Base-by-base conservation (phyloP, 768 basidiomycete species). In the Scleroderma citrinum region DNA sequence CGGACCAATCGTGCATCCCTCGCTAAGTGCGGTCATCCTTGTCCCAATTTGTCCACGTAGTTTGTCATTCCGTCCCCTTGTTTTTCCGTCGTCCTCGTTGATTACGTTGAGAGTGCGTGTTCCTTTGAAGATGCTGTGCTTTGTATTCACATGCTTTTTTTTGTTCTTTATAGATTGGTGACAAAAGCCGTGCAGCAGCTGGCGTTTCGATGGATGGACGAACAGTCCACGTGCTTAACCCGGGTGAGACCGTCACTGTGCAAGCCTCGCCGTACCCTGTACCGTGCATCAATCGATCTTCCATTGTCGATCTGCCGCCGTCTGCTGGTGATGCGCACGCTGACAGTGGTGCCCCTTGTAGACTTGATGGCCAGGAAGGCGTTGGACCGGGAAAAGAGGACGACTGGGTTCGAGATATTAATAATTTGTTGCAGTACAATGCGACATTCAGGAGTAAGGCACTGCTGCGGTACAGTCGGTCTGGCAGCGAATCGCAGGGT, bases 401-500 rank as follows among this genome's bases (percentile, higher is more conserved):
- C 61, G 92, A 92, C 58, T 96, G 93, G 93, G 92, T 94, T n/a
- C 76, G 89, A 48, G 93, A 96, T 61, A 96, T 96, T 67, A 95
- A 95, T 66, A 92, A 92, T 56, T 69, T 96, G 50, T 69, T 96
- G 48, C 92, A 94, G 68, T 96, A 95, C 70, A 96, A 96, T 56
- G 90, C 90, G 24, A 92, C 92, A 0, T 96, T 96, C 68, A 73
- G 89, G 63, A 90, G 88, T 71, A 92, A 92, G 67, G 88, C 87
- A n/a, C 70, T 90, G 51, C 66, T 89, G 53, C 70, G 84, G 56
- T 85, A 90, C 58, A 82, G 79, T 60, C 76, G 86, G 54, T 78
- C 52, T 10, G 59, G 65, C 40, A 11, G 45, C 14, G 43, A 40
- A 21, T 21, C 31, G 23, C 11, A 47, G 35, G 16, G 8, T 21